Evolutionary conservation across 2,329 filamentous ascomycete genomes (phyloP).

Genomic region (Aspergillus sp.): DNA sequence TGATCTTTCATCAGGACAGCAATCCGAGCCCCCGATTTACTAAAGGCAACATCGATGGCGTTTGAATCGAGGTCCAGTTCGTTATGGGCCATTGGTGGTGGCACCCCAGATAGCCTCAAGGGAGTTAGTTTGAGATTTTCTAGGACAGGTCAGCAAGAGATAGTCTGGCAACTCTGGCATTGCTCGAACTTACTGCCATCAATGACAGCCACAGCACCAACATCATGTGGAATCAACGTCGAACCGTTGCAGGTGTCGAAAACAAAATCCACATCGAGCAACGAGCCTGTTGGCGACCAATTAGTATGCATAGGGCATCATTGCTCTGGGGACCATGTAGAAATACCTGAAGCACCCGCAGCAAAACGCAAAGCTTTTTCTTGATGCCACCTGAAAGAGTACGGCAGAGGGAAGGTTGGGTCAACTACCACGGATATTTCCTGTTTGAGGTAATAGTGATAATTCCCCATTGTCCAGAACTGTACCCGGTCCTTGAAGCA

Average conservation of each 20-base stretch:
- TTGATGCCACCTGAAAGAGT: constrained; percentile 62
- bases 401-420: constrained; percentile 14
- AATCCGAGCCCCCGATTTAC: constrained; percentile 54
- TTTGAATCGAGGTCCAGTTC: constrained; percentile 58
- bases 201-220: constrained; percentile 71
- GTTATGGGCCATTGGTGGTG: constrained; percentile 84
- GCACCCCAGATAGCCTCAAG: constrained; percentile 72
- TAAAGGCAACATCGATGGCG: constrained; percentile 67
- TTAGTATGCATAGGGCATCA: background rate
- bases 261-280: constrained; percentile 58
- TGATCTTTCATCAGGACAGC: constrained; percentile 62
- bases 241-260: constrained; percentile 63
- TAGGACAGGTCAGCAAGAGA: constrained; percentile 23
- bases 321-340: constrained; percentile 2
- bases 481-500: constrained; percentile 67
- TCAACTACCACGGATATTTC: constrained; percentile 52
- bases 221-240: constrained; percentile 62
- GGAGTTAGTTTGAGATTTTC: constrained; percentile 72
- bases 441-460: constrained; percentile 96
- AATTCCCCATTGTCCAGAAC: constrained; percentile 94
- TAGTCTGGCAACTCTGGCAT: background rate
- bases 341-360: constrained; percentile 43
- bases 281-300: constrained; percentile 27
- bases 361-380: constrained; percentile 69
- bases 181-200: constrained; percentile 56